phyloP scores from a whole-genome alignment of 495 filamentous ascomycete species.

The Neurospora sp. region DNA sequence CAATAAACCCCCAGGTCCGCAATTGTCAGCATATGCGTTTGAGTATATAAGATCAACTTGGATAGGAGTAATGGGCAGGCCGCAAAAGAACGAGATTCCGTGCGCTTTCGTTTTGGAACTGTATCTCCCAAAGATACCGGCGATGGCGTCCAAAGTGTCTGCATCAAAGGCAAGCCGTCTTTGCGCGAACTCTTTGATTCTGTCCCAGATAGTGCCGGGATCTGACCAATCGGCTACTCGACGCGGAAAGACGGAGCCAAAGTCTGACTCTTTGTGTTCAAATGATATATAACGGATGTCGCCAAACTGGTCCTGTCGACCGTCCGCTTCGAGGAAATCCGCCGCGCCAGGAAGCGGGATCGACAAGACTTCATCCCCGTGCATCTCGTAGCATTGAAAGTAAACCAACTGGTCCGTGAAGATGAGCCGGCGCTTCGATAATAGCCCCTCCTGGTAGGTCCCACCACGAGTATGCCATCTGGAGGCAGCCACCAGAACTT shows the following conservation, averaged over 20 bases:
- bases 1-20: too few relatives aligned
- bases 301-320: not conserved
- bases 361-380: constrained; percentile 8
- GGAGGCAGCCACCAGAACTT: constrained; percentile 2
- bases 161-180: not conserved
- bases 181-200: not conserved
- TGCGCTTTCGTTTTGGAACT: not conserved
- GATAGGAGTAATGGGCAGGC: not conserved
- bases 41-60: too few relatives aligned
- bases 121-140: not conserved
- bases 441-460: constrained; percentile 33
- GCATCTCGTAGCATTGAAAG: constrained; percentile 24
- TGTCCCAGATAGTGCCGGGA: not conserved
- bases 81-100: not conserved
- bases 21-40: too few relatives aligned
- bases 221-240: not conserved
- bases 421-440: constrained; percentile 17
- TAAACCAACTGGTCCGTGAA: constrained; percentile 20
- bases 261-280: not conserved
- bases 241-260: not conserved
- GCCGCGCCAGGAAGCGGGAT: not conserved
- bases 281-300: not conserved
- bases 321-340: not conserved
- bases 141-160: not conserved
- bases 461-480: constrained; percentile 31